Base-by-base conservation (phyloP, 192 early-diverging fungal species). In the Backusella morwellensis region DNA sequence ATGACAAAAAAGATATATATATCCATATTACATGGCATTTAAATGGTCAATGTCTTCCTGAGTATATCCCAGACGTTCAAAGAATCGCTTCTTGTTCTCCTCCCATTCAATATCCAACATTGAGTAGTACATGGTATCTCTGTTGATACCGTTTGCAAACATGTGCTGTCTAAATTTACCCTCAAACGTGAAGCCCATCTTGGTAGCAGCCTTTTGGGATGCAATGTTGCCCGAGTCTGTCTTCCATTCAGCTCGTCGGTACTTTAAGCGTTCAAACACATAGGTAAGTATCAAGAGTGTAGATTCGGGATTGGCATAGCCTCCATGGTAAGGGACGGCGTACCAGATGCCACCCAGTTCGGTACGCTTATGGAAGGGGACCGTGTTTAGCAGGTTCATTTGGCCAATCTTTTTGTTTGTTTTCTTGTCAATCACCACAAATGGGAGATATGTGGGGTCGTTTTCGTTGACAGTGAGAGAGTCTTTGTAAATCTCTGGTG, bases 171-270 rank as follows among this genome's bases (percentile, higher is more conserved):
- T 69, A 19, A 76, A 75, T 8, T 70, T 34, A 9, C 81, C 83
- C 14, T 85, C 83, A 6, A 75, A 41, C 0, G 67, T 72, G 66
- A 85, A 85, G 1, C 83, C 83, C 11, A 85, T 42, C 44, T 82
- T 85, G 26, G 36, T 29, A 32, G 83, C 83, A 1, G 83, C 78
- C 68, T 85, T 85, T 74, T 85, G 83, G 11, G 78, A 80, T 3
- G 81, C 78, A 70, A 85, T 80, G 70, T 85, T 85, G 29, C 70
- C 17, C 14, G 72, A 72, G 34, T 85, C 81, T 0, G 83, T 85
- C 78, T 85, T 85, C 83, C 83, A 85, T 21, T 85, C 56, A 29
- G 56, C 56, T 9, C 56, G 21, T 63, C 56, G 8, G 8, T 63
- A 63, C 8, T 63, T 63, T 23, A 63, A 26, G 23, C 29, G 56